A percentile compares a stretch with the other conserved stretches of the same genome.
Conservation (phyloP, 2,329 filamentous ascomycete species). For the Exophiala lecanii-corni region DNA sequence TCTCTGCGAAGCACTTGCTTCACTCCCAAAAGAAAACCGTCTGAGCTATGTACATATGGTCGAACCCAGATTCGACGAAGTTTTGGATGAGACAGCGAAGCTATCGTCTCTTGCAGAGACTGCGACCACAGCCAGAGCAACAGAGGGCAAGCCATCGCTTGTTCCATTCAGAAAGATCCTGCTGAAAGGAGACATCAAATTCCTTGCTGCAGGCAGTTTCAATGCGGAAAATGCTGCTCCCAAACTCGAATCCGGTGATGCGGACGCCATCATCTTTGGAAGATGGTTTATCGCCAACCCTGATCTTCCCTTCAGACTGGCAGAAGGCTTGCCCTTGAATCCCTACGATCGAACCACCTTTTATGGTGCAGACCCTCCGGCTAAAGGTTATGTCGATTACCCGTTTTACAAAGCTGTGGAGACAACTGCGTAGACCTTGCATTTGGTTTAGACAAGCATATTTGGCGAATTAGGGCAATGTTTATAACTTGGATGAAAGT, state of each 20-base stretch:
- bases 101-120: conserved; percentile 34
- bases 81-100: conserved; percentile 32
- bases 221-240: conserved; percentile 49
- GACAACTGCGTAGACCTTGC: conserved; percentile 1
- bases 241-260: conserved; percentile 44
- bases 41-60: conserved; percentile 61
- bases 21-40: conserved; percentile 32
- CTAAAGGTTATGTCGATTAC: conserved; percentile 19
- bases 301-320: conserved; percentile 44
- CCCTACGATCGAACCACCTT: conserved; percentile 10
- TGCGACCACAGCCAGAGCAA: conserved; percentile 25
- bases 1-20: conserved; percentile 40
- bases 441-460: neutral
- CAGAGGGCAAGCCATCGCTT: conserved; percentile 30
- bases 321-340: conserved; percentile 27
- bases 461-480: too few species aligned
- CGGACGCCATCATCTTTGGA: conserved; percentile 47
- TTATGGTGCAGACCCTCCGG: conserved; percentile 21
- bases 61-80: conserved; percentile 48
- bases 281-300: conserved; percentile 48
- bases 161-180: conserved; percentile 40
- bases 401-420: conserved; percentile 29
- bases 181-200: conserved; percentile 37
- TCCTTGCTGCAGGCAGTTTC: conserved; percentile 48
- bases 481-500: too few species aligned